phyloP scores from a whole-genome alignment of 257 asterid genomes.

The Ilex asprella region DNA sequence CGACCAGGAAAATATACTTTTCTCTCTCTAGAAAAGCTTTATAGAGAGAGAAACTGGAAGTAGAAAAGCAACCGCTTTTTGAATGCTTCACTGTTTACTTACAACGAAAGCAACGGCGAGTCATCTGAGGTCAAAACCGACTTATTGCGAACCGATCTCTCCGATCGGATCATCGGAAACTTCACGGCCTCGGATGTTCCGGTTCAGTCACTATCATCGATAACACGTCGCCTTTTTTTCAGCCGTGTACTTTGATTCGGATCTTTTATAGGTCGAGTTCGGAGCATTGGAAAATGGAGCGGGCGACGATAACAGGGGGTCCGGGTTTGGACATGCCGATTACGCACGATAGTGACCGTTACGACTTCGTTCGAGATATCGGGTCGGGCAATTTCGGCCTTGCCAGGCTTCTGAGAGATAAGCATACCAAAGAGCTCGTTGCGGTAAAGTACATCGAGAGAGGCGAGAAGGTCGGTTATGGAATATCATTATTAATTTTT shows the following conservation, averaged over 20 bases:
- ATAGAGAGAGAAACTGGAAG: too few relatives aligned
- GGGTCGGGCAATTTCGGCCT: conserved; percentile 85
- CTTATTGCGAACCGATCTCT: too few relatives aligned
- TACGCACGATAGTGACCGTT: conserved; percentile 90
- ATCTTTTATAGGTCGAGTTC: background rate
- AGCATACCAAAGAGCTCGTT: conserved; percentile 69
- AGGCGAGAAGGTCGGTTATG: conserved; percentile 65
- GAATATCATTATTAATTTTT: background rate
- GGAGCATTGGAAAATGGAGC: conserved; percentile 47
- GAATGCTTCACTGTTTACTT: too few relatives aligned
- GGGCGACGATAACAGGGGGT: conserved; percentile 39
- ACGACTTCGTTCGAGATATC: conserved; percentile 72
- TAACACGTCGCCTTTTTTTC: too few relatives aligned
- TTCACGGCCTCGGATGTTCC: too few relatives aligned
- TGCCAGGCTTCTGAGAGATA: conserved; percentile 77
- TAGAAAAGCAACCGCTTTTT: too few relatives aligned
- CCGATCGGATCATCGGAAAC: too few relatives aligned
- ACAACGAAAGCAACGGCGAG: too few relatives aligned
- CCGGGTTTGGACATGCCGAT: conserved; percentile 84
- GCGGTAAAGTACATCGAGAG: conserved; percentile 88
- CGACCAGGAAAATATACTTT: too few relatives aligned
- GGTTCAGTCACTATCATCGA: too few relatives aligned
- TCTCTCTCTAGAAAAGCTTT: too few relatives aligned
- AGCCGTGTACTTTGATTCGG: background rate
- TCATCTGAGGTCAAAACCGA: too few relatives aligned